Base-by-base conservation (phyloP, 768 basidiomycete genomes). In the Xanthoconium purpureum region DNA sequence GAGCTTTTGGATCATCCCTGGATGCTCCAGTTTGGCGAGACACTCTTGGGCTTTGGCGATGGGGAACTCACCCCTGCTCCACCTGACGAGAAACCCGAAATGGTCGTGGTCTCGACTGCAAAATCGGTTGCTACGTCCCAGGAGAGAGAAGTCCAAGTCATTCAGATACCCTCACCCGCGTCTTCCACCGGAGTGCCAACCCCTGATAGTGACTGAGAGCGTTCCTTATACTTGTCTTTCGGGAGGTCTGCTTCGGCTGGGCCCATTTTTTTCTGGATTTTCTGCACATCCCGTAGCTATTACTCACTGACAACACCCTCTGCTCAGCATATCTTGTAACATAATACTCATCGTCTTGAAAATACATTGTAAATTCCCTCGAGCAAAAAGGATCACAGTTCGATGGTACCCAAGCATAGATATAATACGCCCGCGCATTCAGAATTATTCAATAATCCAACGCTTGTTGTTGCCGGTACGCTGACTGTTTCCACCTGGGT, bases 1-100 rank as follows among this genome's bases (percentile, higher is more conserved):
- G 93, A 97, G 66, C 81, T 98, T 30, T 83, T 94, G 74, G 79
- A 86, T 38, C 91, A 98, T 71, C 81, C 84, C 15, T 98, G 97
- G 96, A 89, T 96, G 80, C 75, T 88, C 39, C 85, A 88, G 52
- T 87, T 93, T 71, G 82, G 87, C 51, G 88, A 87, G 64, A 82
- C 85, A 10, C 75, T 92, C 37, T 68, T 81, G 47, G 83, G 76
- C 58, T 89, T 87, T 62, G 86, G 89, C 60, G 84, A 85, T 56
- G 78, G 78, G 3, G 84, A 87, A 63, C 74, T 81, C 59, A 77
- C 79, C 28, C 75, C 78, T 46, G 78, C 73, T 50, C 78, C 81
- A 50, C 75, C 79, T 9, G 64, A 73, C 5, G 82, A 82, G 32
- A 77, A 77, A 32, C 83, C 74, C 57, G 82, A 82, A 51, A 70